Evolutionary conservation across 1,139 yeast species (phyloP), one percentile per base, ranked within the genome.

Genomic region (Yamadazyma sp.): DNA sequence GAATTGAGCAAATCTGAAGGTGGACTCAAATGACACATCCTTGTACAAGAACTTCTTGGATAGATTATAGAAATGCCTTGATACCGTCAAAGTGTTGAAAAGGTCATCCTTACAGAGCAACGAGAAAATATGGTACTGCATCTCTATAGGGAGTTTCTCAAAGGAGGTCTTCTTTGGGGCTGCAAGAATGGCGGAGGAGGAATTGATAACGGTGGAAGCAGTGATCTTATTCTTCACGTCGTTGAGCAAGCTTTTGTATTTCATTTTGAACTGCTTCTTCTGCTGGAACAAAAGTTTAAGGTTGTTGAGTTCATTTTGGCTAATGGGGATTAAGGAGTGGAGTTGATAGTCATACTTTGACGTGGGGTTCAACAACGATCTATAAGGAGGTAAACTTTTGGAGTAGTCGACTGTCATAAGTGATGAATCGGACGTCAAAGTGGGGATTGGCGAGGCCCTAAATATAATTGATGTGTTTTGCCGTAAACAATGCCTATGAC

Each of bases 1-100:
- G 53, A 87, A 81, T 58, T 86, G 95, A 1, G 86, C 92, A 40
- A 86, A 75, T 34, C 95, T 63, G 53, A 82, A 87, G 4, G 89
- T 80, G 3, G 92, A 80, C 0, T 77, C 71, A 48, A 87, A 74
- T 12, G 51, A 47, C 11, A 89, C 76, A n/a, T 61, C 47, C 15
- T 64, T 57, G 54, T 85, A 87, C 15, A 85, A 60, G 24, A 70
- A 64, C 2, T 73, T 73, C 49, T 80, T 78, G 8, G 80, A 68
- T n/a, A 76, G 62, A 32, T 56, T 59, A 52, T 81, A 74, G 46
- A 82, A 73, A 20, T 61, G 56, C 42, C 64, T 73, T 51, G 70
- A 70, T 6, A 80, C 78, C 43, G 70, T 73, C 26, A 82, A 56
- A 46, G 82, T 73, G 30, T 50, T 50, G 32, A 53, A 52, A 40